Evolutionary conservation across 192 early-diverging fungal species (phyloP).

Genomic region (Pilaira anomala): DNA sequence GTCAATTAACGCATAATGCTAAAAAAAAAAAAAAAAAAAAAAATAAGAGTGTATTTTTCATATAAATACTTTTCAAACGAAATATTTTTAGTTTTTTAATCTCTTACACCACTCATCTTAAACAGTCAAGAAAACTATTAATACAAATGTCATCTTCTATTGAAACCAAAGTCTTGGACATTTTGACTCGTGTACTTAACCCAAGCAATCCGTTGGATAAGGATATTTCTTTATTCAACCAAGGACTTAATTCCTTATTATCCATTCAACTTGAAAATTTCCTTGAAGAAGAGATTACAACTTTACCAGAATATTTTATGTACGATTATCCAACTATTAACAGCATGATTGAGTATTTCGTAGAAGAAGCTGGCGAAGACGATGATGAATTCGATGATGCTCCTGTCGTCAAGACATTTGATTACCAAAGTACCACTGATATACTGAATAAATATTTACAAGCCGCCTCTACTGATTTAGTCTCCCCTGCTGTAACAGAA

Average conservation of each 20-base stretch:
- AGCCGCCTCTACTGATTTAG: conserved; percentile 13
- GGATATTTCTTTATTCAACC: conserved; percentile 20
- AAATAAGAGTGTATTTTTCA: too few relatives aligned
- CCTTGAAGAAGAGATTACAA: not conserved
- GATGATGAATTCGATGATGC: not conserved
- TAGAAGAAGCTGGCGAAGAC: too few relatives aligned
- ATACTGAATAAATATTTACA: conserved; percentile 16
- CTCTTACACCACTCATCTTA: too few relatives aligned
- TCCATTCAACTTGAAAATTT: conserved; percentile 21
- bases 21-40: too few relatives aligned
- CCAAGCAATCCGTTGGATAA: not conserved
- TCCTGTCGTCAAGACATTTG: too few relatives aligned
- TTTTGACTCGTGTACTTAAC: not conserved
- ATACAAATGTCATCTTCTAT: too few relatives aligned
- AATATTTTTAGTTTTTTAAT: too few relatives aligned
- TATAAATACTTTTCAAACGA: too few relatives aligned
- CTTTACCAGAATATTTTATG: conserved; percentile 25
- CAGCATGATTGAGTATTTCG: too few relatives aligned
- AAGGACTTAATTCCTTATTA: conserved; percentile 28
- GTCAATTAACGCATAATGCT: too few relatives aligned
- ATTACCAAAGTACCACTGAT: conserved; percentile 5
- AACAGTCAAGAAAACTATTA: too few relatives aligned
- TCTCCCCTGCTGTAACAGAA: not conserved
- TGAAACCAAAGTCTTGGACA: not conserved
- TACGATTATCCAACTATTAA: conserved; percentile 20